Conservation (phyloP, 2,329 filamentous ascomycete species). For the Orbilia quercus region DNA sequence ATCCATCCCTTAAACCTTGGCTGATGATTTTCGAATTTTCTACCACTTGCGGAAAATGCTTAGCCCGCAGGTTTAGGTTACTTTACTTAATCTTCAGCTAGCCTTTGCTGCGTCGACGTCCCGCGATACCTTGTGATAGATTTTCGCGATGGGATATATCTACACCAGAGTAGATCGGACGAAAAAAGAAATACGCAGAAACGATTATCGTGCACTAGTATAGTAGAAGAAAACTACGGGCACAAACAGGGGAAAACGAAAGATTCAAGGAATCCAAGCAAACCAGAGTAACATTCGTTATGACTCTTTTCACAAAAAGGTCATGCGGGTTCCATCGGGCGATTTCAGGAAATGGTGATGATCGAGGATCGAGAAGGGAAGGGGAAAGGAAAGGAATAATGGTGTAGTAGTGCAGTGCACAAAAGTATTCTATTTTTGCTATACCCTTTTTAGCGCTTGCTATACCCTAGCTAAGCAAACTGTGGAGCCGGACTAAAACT, state of each 20-base stretch:
- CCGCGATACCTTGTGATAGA: constrained; percentile 10
- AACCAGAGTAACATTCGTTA: no score
- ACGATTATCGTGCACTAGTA: no score
- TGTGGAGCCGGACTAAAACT: constrained; percentile 1
- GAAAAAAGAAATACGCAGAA: background rate
- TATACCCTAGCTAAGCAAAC: background rate
- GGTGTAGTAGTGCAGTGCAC: background rate
- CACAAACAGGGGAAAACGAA: background rate
- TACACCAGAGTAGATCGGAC: constrained; percentile 1
- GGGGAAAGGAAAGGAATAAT: no score
- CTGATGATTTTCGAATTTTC: no score
- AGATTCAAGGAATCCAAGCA: constrained; percentile 6
- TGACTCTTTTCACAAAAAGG: constrained; percentile 3
- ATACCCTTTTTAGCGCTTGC: constrained; percentile 11
- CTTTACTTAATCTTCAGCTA: no score
- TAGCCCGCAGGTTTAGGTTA: no score
- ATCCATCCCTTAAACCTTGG: no score
- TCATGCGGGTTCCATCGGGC: constrained; percentile 22
- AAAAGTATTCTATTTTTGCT: constrained; percentile 13
- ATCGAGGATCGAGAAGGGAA: background rate
- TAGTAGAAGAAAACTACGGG: background rate
- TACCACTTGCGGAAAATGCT: background rate
- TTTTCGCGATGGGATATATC: background rate
- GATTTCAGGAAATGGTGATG: constrained; percentile 1
- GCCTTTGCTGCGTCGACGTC: no score